Evolutionary conservation across 164 flowering plant species (phyloP).

Genomic region (Paratinospora sagittata): DNA sequence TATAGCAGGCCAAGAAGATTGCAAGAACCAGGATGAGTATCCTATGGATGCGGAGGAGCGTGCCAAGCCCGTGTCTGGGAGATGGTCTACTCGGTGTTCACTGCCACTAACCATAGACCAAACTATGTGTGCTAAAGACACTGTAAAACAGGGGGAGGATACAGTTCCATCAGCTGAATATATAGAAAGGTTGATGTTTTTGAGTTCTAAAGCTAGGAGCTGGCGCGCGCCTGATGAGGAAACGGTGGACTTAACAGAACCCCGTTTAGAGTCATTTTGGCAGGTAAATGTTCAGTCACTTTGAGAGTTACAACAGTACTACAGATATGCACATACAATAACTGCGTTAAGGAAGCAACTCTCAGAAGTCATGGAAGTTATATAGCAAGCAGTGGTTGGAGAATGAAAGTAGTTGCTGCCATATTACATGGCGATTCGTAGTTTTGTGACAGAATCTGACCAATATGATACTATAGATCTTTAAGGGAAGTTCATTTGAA

Average conservation of each 20-base stretch:
- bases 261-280: slow-evolving; percentile 74
- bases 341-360: background rate
- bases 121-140: slow-evolving; percentile 15
- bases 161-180: slow-evolving; percentile 31
- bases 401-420: background rate
- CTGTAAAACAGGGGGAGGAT: slow-evolving; percentile 20
- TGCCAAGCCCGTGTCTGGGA: slow-evolving; percentile 20
- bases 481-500: background rate
- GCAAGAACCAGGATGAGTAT: slow-evolving; percentile 13
- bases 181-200: slow-evolving; percentile 43
- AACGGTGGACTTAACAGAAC: slow-evolving; percentile 75
- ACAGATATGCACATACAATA: background rate
- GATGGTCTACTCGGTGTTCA: slow-evolving; percentile 32
- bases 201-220: slow-evolving; percentile 45
- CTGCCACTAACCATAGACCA: slow-evolving; percentile 28
- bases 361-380: background rate
- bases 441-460: background rate
- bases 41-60: slow-evolving; percentile 28
- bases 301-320: slow-evolving; percentile 5
- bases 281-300: slow-evolving; percentile 35
- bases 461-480: background rate
- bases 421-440: too few relatives aligned
- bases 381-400: background rate
- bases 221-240: slow-evolving; percentile 48
- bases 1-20: slow-evolving; percentile 16